Base-by-base conservation (phyloP, 2,329 filamentous ascomycete genomes). In the Karstenula rhodostoma region DNA sequence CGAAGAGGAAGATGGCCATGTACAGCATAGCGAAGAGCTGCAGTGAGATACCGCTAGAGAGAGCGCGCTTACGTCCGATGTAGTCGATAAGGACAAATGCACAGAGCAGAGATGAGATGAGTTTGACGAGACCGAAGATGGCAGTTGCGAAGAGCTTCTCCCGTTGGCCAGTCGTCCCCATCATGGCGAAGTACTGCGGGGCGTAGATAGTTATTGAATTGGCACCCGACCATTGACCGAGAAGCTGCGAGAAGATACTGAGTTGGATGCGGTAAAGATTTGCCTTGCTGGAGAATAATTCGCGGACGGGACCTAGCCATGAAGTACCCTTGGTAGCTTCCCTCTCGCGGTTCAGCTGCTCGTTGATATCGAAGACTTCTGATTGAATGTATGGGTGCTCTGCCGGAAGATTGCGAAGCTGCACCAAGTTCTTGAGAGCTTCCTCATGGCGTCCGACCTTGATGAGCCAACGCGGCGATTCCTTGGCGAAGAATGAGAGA, bases 21-120 rank as follows among this genome's bases (percentile, higher is more conserved):
- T 86, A 86, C 2, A 85, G 72, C 81, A 86, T 84, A n/a, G 81
- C 73, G 12, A 85, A n/a, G 1, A 80, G 71, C 59, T 85, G 83
- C 8, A 82, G 73, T 42, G 66, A 73, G 40, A 85, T 83, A 9
- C 84, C 84, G n/a, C 78, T 77, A 44, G 78, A 75, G 7, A 86
- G 76, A 0, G 83, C 77, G 15, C 82, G 77, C 77, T 93, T 93
- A 60, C 91, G 88, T 4, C 91, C 91, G 65, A 94, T 88, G 56
- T 90, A 87, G 67, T 94, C 91, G 64, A 94, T 90, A 9, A 94
- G 84, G 84, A 94, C 92, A 55, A 93, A 83, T 0, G 91, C 90
- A 73, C 90, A 94, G 42, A 86, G 66, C 33, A 93, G 73, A 15
- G 89, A 86, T 0, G 89, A 84, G 7, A 86, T 73, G 57, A 94